Percentiles rank a stretch among this genome's conserved stretches.
phyloP scores from a whole-genome alignment of 148 eudicot genomes.

The Vaccinium corymbosum region DNA sequence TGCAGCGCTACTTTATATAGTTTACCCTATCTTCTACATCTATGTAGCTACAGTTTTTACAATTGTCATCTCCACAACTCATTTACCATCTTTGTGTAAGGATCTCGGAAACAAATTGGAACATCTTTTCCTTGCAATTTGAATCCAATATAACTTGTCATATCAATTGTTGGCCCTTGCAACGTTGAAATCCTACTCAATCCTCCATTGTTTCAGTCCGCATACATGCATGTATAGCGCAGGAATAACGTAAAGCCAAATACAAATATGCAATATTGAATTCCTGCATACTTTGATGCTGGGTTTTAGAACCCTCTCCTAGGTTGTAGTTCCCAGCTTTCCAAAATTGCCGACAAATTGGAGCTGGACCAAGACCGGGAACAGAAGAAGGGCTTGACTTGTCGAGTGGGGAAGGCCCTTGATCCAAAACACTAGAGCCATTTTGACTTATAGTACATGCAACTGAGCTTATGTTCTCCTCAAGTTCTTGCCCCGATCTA shows the following conservation, averaged over 20 bases:
- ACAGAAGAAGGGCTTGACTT: conserved; percentile 34
- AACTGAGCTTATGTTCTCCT: conserved; percentile 17
- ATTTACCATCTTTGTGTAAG: background rate
- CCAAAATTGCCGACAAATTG: conserved; percentile 78
- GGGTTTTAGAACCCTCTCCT: conserved; percentile 28
- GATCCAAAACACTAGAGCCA: conserved; percentile 26
- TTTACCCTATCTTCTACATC: background rate
- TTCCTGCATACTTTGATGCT: conserved; percentile 39
- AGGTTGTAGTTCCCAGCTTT: conserved; percentile 61
- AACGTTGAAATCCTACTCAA: background rate
- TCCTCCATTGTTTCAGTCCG: background rate
- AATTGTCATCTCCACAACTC: background rate
- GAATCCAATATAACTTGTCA: background rate
- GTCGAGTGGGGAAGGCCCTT: conserved; percentile 27
- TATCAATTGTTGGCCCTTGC: background rate
- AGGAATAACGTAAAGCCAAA: background rate
- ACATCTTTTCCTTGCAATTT: background rate
- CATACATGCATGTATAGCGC: background rate
- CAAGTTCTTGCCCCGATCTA: background rate
- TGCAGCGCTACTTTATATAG: background rate
- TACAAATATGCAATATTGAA: background rate
- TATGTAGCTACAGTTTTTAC: background rate
- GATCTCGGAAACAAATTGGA: conserved; percentile 3
- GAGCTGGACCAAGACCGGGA: conserved; percentile 41
- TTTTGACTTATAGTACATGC: conserved; percentile 20